Percentiles rank a stretch among this genome's conserved stretches.
phyloP scores from a whole-genome alignment of 2,329 filamentous ascomycete species.

The Fusarium pseudograminearum region DNA sequence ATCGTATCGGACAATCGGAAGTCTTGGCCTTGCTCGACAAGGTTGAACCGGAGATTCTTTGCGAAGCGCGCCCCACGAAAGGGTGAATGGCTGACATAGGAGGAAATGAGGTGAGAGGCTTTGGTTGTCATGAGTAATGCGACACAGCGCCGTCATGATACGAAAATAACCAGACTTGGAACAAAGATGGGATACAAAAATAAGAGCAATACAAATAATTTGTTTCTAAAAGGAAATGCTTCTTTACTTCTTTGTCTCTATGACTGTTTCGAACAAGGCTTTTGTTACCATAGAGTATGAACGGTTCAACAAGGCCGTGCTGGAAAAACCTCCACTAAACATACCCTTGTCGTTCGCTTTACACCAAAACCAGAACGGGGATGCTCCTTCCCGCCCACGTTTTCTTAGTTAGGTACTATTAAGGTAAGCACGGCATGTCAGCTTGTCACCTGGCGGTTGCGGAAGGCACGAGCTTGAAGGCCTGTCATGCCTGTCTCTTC shows the following conservation, averaged over 20 bases:
- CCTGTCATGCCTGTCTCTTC: background rate
- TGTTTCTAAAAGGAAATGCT: conserved; percentile 4
- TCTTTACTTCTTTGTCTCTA: conserved; percentile 26
- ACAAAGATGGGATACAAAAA: background rate
- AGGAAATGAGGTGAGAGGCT: conserved; percentile 4
- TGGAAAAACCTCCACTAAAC: conserved; percentile 11
- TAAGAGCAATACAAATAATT: background rate
- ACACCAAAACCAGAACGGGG: conserved; percentile 24
- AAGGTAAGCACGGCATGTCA: background rate
- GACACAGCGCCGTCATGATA: conserved; percentile 1
- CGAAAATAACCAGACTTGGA: conserved; percentile 10
- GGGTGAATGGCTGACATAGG: conserved; percentile 11
- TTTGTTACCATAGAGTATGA: conserved; percentile 12
- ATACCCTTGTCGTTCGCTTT: conserved; percentile 15
- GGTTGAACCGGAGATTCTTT: conserved; percentile 13
- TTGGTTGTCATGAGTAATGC: background rate
- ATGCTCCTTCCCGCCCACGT: conserved; percentile 17
- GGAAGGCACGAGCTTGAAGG: conserved; percentile 16
- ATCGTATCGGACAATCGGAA: conserved; percentile 5
- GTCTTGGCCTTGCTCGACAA: conserved; percentile 3
- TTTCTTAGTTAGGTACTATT: background rate
- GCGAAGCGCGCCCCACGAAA: conserved; percentile 14
- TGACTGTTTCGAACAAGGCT: conserved; percentile 32
- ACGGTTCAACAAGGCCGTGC: conserved; percentile 4
- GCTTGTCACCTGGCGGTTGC: conserved; percentile 7